Evolutionary conservation across 2,329 filamentous ascomycete species (phyloP).

Genomic region (Xenoacremonium recifei): DNA sequence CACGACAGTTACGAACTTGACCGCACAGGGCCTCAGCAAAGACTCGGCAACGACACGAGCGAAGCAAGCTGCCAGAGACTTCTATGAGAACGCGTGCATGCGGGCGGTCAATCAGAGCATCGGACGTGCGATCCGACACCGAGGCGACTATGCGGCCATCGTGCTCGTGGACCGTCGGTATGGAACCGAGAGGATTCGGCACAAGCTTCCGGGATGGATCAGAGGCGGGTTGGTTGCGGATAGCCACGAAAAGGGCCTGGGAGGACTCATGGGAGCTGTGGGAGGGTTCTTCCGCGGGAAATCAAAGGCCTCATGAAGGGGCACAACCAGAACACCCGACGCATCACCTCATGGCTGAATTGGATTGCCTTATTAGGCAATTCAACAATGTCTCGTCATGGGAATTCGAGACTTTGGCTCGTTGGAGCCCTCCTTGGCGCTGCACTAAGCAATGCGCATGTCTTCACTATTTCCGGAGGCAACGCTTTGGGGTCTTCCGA

Average conservation of each 20-base stretch:
- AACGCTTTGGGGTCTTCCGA: background rate
- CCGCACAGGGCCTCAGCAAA: slow-evolving; percentile 14
- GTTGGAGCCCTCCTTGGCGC: background rate
- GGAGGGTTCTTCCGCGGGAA: slow-evolving; percentile 59
- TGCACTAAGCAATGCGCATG: background rate
- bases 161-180: slow-evolving; percentile 82
- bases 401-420: background rate
- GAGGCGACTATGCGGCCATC: slow-evolving; percentile 86
- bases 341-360: slow-evolving; percentile 1
- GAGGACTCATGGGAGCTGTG: slow-evolving; percentile 57
- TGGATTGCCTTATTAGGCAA: background rate
- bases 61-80: slow-evolving; percentile 67
- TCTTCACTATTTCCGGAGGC: background rate
- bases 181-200: slow-evolving; percentile 66
- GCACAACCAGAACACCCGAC: background rate
- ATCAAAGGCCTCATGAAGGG: slow-evolving; percentile 13
- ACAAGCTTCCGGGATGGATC: slow-evolving; percentile 90
- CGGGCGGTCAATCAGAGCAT: slow-evolving; percentile 96
- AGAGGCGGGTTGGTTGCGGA: slow-evolving; percentile 59
- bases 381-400: background rate
- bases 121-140: slow-evolving; percentile 85
- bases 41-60: slow-evolving; percentile 30
- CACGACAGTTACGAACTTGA: slow-evolving; percentile 43
- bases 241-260: slow-evolving; percentile 50
- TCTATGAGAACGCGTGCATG: slow-evolving; percentile 96